Evolutionary conservation across 2,329 filamentous ascomycete genomes (phyloP).

Genomic region (Aspergillus sp.): DNA sequence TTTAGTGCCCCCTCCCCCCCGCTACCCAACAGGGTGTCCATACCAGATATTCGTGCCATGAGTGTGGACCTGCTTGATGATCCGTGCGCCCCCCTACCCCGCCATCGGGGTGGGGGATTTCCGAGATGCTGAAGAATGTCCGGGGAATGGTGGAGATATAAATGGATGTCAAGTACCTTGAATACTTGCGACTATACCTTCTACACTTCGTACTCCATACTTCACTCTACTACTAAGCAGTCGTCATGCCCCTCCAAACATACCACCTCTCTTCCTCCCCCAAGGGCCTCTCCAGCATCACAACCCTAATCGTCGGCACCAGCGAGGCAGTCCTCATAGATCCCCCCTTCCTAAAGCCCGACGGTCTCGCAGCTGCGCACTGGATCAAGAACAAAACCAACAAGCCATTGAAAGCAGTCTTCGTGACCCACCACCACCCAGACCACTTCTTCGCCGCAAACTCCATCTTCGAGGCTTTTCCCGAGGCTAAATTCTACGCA

Average conservation of each 20-base stretch:
- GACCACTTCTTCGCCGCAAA: conserved; percentile 36
- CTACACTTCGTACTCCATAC: too few relatives aligned
- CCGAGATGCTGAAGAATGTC: too few relatives aligned
- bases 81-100: too few relatives aligned
- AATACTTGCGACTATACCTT: too few relatives aligned
- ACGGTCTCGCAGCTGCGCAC: conserved; percentile 15
- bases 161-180: too few relatives aligned
- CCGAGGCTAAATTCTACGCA: not conserved
- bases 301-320: conserved; percentile 17
- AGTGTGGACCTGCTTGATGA: too few relatives aligned
- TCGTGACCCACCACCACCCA: conserved; percentile 37
- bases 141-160: too few relatives aligned
- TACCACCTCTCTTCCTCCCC: conserved; percentile 17
- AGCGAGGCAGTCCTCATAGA: conserved; percentile 22
- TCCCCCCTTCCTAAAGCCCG: conserved; percentile 33
- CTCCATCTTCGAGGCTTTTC: conserved; percentile 30
- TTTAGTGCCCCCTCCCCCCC: too few relatives aligned
- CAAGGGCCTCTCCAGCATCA: conserved; percentile 26
- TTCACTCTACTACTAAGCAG: too few relatives aligned
- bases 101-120: too few relatives aligned
- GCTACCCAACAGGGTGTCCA: too few relatives aligned
- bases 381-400: conserved; percentile 25
- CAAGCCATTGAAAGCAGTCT: conserved; percentile 29
- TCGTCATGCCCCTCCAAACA: not conserved
- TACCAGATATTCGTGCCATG: too few relatives aligned